phyloP scores from a whole-genome alignment of 768 basidiomycete genomes.

The Termitomyces sp. region DNA sequence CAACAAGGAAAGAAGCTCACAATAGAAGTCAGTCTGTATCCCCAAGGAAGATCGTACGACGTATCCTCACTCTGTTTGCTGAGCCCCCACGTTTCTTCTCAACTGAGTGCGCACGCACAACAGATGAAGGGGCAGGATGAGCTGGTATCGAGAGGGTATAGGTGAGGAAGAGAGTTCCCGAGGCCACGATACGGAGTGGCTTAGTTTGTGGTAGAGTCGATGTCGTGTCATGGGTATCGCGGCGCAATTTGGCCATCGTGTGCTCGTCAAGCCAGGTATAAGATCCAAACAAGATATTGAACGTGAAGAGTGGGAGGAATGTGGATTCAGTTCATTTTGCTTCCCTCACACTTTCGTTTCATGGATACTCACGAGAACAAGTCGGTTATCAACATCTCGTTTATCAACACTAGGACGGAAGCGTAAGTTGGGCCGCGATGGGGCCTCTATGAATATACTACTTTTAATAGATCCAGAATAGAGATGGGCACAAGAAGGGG shows the following conservation, averaged over 20 bases:
- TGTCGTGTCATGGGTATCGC: slow-evolving; percentile 30
- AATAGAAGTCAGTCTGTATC: slow-evolving; percentile 3
- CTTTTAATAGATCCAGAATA: slow-evolving; percentile 18
- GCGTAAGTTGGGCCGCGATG: neutral
- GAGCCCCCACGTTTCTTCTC: slow-evolving; percentile 64
- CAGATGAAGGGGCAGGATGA: slow-evolving; percentile 52
- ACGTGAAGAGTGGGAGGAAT: neutral
- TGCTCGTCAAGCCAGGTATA: slow-evolving; percentile 8
- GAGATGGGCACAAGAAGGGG: neutral
- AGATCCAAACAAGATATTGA: neutral
- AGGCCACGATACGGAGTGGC: slow-evolving; percentile 69
- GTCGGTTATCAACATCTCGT: slow-evolving; percentile 4
- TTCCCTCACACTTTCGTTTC: slow-evolving; percentile 4
- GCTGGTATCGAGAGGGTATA: slow-evolving; percentile 60
- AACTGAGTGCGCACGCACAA: slow-evolving; percentile 68
- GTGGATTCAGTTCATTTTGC: slow-evolving; percentile 12
- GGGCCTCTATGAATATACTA: slow-evolving; percentile 16
- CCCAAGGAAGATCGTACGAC: neutral
- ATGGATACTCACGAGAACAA: neutral
- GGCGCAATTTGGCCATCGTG: slow-evolving; percentile 42
- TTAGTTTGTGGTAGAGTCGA: slow-evolving; percentile 20
- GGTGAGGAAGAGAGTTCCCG: slow-evolving; percentile 76
- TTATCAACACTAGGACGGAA: neutral
- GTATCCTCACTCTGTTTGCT: slow-evolving; percentile 43
- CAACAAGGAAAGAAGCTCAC: slow-evolving; percentile 55